Evolutionary conservation across 805 yeast species (phyloP).

Genomic region (Barnettozyma salicaria): DNA sequence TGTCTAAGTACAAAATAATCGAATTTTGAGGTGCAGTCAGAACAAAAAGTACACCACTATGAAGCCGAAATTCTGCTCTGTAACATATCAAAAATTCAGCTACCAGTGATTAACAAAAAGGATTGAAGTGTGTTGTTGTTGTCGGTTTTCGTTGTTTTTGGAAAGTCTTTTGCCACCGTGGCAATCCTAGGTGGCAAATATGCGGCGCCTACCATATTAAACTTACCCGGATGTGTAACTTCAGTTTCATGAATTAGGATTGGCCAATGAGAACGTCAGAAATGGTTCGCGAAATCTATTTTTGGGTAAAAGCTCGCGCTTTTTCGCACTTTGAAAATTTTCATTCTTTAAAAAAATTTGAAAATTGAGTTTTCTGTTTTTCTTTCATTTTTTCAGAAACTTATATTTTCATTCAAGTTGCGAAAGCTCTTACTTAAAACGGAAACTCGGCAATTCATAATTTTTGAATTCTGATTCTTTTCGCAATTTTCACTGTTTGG

Average conservation of each 20-base stretch:
- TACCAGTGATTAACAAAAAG: too few relatives aligned
- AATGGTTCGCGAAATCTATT: constrained; percentile 3
- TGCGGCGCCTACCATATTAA: not conserved
- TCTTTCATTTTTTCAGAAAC: not conserved
- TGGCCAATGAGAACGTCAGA: constrained; percentile 3
- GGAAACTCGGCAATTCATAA: constrained; percentile 1
- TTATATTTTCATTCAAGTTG: not conserved
- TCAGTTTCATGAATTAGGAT: not conserved
- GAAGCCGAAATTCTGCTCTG: too few relatives aligned
- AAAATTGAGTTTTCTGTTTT: constrained; percentile 4
- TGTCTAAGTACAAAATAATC: too few relatives aligned
- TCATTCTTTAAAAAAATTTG: not conserved
- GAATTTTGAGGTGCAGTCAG: too few relatives aligned
- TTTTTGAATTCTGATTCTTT: constrained; percentile 2
- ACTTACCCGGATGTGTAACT: constrained; percentile 3
- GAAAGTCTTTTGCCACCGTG: not conserved
- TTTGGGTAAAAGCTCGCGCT: not conserved
- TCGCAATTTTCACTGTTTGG: constrained; percentile 3
- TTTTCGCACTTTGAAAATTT: not conserved
- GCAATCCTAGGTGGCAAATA: too few relatives aligned
- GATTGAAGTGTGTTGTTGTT: too few relatives aligned
- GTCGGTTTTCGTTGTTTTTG: too few relatives aligned
- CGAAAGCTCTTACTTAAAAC: constrained; percentile 3
- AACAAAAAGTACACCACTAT: too few relatives aligned
- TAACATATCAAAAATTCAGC: too few relatives aligned